These are phyloP conservation scores for Tilletiopsis washingtonensis DNA, from an alignment of 1,284 basidiomycete genomes.

Conservation along the genomic window DNA sequence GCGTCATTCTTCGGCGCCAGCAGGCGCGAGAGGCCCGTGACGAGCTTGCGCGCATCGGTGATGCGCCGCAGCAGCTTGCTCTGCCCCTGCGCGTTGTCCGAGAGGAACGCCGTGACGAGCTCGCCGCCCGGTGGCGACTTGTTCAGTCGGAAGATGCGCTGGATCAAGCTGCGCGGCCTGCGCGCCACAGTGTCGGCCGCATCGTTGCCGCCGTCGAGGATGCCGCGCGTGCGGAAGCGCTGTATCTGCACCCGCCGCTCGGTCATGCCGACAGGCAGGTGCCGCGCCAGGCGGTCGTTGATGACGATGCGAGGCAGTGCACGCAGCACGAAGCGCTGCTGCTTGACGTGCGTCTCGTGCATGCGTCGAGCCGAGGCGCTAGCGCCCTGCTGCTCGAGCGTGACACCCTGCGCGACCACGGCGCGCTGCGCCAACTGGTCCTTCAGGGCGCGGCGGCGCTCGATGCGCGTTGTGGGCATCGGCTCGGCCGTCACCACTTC, in stretches of 20 bases:
- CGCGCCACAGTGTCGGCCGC: no score
- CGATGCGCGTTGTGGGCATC: neutral
- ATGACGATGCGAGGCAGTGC: neutral
- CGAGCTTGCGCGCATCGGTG: conserved; percentile 68
- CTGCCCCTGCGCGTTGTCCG: conserved; percentile 31
- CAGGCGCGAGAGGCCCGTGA: conserved; percentile 71
- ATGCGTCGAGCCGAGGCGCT: no score
- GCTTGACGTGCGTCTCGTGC: neutral
- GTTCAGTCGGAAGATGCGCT: conserved; percentile 3
- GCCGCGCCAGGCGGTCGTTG: no score
- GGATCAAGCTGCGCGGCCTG: neutral
- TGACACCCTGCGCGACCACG: neutral
- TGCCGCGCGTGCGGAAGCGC: neutral
- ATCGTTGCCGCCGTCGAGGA: neutral
- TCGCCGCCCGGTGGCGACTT: neutral
- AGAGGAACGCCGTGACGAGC: neutral
- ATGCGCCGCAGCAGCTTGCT: conserved; percentile 60
- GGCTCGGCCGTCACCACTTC: conserved; percentile 59
- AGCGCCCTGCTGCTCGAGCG: neutral
- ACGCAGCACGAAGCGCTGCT: neutral
- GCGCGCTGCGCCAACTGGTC: neutral
- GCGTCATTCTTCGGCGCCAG: conserved; percentile 76
- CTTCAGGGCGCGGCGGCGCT: neutral
- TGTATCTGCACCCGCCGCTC: neutral
- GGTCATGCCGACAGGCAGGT: neutral